Evolutionary conservation across 306 rosid genomes (phyloP).

Genomic region (Quercus berberidifolia): DNA sequence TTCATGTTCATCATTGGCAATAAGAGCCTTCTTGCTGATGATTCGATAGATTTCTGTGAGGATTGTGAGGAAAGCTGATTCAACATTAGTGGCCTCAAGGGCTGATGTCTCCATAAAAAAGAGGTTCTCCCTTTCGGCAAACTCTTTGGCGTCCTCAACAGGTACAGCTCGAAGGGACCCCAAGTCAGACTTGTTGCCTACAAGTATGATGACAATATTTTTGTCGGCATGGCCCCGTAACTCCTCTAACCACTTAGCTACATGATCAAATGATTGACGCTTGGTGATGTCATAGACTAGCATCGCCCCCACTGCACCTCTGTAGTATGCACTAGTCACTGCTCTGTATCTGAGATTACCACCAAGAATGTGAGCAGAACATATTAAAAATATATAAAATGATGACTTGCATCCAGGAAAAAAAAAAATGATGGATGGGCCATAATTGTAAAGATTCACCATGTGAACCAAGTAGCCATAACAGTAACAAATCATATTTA

Average conservation of each 20-base stretch:
- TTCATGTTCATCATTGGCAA: constrained; percentile 49
- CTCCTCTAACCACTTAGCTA: constrained; percentile 81
- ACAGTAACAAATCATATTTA: neutral
- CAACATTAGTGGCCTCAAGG: constrained; percentile 82
- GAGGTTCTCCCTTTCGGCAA: constrained; percentile 69
- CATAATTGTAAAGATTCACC: neutral
- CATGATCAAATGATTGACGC: constrained; percentile 70
- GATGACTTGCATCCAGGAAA: neutral
- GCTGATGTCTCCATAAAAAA: constrained; percentile 95
- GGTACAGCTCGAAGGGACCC: constrained; percentile 68
- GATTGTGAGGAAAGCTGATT: constrained; percentile 68
- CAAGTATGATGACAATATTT: constrained; percentile 74
- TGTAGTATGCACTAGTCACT: constrained; percentile 90
- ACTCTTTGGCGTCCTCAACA: constrained; percentile 64
- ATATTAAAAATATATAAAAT: neutral
- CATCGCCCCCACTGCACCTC: constrained; percentile 95
- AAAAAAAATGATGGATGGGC: neutral
- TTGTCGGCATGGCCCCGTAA: constrained; percentile 70
- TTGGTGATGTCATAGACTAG: constrained; percentile 84
- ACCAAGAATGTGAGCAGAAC: constrained; percentile 21
- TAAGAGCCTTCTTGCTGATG: constrained; percentile 59
- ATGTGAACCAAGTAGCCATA: no score
- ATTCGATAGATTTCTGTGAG: constrained; percentile 72
- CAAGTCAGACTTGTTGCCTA: constrained; percentile 92
- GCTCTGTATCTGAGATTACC: constrained; percentile 78